Percentiles rank a stretch among this genome's conserved stretches.
Conservation (phyloP, 257 asterid genomes). For the Datura wrightii region DNA sequence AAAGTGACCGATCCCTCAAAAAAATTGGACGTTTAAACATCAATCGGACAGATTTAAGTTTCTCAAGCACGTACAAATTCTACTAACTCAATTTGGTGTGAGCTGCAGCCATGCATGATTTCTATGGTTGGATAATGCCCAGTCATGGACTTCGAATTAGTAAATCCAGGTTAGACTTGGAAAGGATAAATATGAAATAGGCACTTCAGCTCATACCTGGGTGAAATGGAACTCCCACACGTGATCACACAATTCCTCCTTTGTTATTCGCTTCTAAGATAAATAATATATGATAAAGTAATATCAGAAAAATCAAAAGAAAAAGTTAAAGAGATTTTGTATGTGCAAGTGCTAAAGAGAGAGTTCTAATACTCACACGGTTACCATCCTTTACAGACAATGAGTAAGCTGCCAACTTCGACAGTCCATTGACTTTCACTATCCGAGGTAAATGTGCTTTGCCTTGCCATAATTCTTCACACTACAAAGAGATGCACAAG, state of each 20-base stretch:
- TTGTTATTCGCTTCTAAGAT: conserved; percentile 67
- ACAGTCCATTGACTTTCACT: conserved; percentile 56
- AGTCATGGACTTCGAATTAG: not conserved
- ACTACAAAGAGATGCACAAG: conserved; percentile 48
- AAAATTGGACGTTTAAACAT: not conserved
- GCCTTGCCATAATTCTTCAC: conserved; percentile 74
- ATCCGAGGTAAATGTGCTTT: conserved; percentile 84
- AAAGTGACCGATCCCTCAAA: not conserved
- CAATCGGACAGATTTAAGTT: not conserved
- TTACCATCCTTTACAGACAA: conserved; percentile 70
- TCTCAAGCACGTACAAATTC: conserved; percentile 23
- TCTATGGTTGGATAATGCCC: conserved; percentile 6
- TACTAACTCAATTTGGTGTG: conserved; percentile 22
- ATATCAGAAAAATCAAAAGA: not conserved
- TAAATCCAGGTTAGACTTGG: not conserved
- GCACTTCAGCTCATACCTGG: conserved; percentile 51
- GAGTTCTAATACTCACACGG: conserved; percentile 56
- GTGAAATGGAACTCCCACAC: conserved; percentile 77
- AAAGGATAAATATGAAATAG: not conserved
- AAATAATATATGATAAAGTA: conserved; percentile 8
- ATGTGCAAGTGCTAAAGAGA: not conserved
- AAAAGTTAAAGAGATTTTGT: not conserved
- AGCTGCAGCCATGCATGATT: conserved; percentile 25
- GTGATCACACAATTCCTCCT: conserved; percentile 75
- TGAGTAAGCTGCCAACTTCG: conserved; percentile 62